These are phyloP conservation scores for Aspergillus affinis DNA, from an alignment of 495 filamentous ascomycete genomes.

Conservation along the genomic window DNA sequence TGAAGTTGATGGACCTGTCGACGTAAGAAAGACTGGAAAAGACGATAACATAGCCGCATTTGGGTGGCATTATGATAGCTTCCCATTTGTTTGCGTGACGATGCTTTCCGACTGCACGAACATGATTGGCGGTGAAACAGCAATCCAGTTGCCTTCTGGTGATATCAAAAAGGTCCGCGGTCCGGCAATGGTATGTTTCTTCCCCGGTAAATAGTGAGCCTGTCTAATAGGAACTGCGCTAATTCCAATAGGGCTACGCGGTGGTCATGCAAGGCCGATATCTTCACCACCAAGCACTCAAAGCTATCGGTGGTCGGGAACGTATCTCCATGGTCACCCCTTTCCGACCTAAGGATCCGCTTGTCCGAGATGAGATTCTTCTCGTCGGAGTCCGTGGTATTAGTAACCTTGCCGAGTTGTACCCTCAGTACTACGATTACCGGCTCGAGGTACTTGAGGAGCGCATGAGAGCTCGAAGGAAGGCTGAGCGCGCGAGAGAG, in stretches of 20 bases:
- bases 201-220: neutral
- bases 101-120: constrained; percentile 69
- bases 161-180: constrained; percentile 67
- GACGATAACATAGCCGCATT: constrained; percentile 47
- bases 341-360: constrained; percentile 59
- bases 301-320: constrained; percentile 59
- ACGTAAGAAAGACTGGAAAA: neutral
- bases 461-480: constrained; percentile 27
- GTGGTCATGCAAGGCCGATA: constrained; percentile 73
- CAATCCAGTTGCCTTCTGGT: constrained; percentile 55
- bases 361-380: constrained; percentile 59
- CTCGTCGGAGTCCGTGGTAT: constrained; percentile 63
- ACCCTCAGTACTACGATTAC: constrained; percentile 66
- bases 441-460: constrained; percentile 66
- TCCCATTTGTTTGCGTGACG: constrained; percentile 72
- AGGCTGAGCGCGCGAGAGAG: neutral
- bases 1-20: neutral
- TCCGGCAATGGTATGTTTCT: constrained; percentile 55
- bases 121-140: constrained; percentile 73
- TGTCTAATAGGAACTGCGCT: neutral
- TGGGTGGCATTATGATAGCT: constrained; percentile 70
- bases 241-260: constrained; percentile 55
- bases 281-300: constrained; percentile 67
- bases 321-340: constrained; percentile 73
- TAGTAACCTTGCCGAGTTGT: constrained; percentile 63